Conservation (phyloP, 2,329 filamentous ascomycete species). For the Fonsecaea monophora region DNA sequence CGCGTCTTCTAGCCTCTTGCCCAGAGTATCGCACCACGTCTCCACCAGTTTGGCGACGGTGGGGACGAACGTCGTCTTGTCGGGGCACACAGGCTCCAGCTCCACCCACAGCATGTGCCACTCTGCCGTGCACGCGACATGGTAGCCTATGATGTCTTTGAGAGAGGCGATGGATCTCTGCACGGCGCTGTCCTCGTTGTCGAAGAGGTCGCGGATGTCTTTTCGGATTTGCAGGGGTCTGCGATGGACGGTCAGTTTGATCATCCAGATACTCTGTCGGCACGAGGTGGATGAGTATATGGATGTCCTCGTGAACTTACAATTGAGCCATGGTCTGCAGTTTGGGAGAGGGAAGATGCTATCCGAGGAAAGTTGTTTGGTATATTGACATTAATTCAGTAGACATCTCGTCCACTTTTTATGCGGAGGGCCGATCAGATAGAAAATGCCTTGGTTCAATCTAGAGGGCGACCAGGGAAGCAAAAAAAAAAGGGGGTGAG, state of each 20-base stretch:
- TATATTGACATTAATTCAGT: not conserved
- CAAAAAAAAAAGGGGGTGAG: not conserved
- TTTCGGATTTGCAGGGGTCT: conserved; percentile 25
- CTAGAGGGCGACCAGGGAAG: not conserved
- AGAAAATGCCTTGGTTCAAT: not conserved
- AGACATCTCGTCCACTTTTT: not conserved
- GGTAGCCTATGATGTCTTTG: conserved; percentile 15
- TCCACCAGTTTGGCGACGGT: conserved; percentile 4
- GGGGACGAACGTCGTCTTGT: conserved; percentile 24
- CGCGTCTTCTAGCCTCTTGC: conserved; percentile 17
- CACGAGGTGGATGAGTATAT: too few species aligned
- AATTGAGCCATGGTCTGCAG: conserved; percentile 13
- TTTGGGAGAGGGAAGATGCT: not conserved
- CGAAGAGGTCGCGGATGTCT: conserved; percentile 24
- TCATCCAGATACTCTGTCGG: too few species aligned
- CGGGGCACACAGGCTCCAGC: conserved; percentile 11
- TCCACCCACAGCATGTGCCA: conserved; percentile 28
- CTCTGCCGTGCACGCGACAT: conserved; percentile 17
- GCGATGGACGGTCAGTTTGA: too few species aligned
- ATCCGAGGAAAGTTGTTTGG: not conserved
- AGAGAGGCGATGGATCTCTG: conserved; percentile 13
- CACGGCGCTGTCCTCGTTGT: conserved; percentile 1
- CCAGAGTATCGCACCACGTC: conserved; percentile 16
- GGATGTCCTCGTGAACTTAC: not conserved
- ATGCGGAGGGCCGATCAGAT: not conserved